These are phyloP conservation scores for Gymnopilus junonius DNA, from an alignment of 768 basidiomycete species.

Conservation along the genomic window DNA sequence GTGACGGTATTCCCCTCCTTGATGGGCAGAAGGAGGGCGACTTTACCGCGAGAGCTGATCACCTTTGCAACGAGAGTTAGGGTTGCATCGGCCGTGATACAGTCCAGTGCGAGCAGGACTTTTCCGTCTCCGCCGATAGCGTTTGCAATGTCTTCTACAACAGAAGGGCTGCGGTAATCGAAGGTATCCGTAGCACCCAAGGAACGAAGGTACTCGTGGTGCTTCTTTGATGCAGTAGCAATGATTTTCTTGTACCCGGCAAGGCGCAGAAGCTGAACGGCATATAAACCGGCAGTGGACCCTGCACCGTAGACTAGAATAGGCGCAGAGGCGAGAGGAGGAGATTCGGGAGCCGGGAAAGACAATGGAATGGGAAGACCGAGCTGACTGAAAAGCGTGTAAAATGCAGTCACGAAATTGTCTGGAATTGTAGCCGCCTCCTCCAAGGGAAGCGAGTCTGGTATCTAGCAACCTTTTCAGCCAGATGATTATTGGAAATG, in stretches of 20 bases:
- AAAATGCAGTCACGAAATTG: constrained; percentile 46
- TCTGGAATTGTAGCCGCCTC: constrained; percentile 43
- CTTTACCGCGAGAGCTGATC: constrained; percentile 39
- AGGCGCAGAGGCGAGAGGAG: constrained; percentile 34
- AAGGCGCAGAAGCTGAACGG: constrained; percentile 41
- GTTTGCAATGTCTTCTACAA: constrained; percentile 38
- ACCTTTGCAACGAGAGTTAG: constrained; percentile 41
- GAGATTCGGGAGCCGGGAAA: constrained; percentile 33
- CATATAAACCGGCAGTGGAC: constrained; percentile 42
- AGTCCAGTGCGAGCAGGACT: constrained; percentile 40
- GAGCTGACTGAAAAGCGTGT: constrained; percentile 44
- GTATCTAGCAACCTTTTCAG: constrained; percentile 36
- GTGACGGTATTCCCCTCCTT: constrained; percentile 47
- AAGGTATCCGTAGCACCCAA: constrained; percentile 45
- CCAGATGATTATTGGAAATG: background rate
- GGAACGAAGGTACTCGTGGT: constrained; percentile 41
- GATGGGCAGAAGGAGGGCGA: constrained; percentile 50
- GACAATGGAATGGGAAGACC: constrained; percentile 36
- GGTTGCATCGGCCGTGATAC: constrained; percentile 40
- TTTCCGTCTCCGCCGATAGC: constrained; percentile 38
- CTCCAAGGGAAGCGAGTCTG: constrained; percentile 40
- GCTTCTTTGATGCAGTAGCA: constrained; percentile 43
- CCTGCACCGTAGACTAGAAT: constrained; percentile 53
- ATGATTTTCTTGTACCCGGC: constrained; percentile 48
- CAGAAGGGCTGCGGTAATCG: constrained; percentile 42